Conservation (phyloP, 2,329 filamentous ascomycete genomes). For the Stachybotrys echinatus region DNA sequence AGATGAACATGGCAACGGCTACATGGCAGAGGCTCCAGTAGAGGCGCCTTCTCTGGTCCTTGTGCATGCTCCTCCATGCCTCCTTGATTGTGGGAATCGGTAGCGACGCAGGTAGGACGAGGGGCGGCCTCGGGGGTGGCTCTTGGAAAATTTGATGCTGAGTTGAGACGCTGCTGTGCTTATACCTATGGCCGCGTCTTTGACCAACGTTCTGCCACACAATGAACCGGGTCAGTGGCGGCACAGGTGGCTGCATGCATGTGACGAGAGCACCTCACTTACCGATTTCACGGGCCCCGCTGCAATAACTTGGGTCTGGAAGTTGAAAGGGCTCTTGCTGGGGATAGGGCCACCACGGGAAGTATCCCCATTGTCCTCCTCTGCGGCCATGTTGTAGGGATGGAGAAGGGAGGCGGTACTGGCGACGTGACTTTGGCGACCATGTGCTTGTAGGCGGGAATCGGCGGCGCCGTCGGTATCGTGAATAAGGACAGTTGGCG, state of each 20-base stretch:
- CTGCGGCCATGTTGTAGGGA: constrained; percentile 19
- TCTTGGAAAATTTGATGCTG: constrained; percentile 95
- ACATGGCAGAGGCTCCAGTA: constrained; percentile 91
- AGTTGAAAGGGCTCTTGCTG: constrained; percentile 73
- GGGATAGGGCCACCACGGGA: constrained; percentile 7
- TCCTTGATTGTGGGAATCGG: constrained; percentile 87
- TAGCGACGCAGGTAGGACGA: constrained; percentile 84
- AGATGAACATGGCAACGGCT: constrained; percentile 74
- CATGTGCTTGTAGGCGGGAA: neutral
- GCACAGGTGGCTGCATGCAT: neutral
- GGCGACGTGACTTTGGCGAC: neutral
- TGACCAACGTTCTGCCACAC: constrained; percentile 71
- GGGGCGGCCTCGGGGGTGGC: constrained; percentile 76
- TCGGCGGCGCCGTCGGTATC: constrained; percentile 8
- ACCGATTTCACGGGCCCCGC: constrained; percentile 75
- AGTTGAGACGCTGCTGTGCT: constrained; percentile 85
- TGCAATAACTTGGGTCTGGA: constrained; percentile 75
- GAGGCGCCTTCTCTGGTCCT: constrained; percentile 75
- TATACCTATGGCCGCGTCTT: constrained; percentile 93
- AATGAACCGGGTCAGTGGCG: constrained; percentile 5
- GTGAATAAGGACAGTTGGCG: constrained; percentile 12
- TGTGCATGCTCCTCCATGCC: constrained; percentile 84
- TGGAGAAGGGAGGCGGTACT: constrained; percentile 3
- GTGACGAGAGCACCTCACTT: constrained; percentile 31
- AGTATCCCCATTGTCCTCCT: constrained; percentile 9